Percentiles rank a stretch among this genome's conserved stretches.
Evolutionary conservation across 2,329 filamentous ascomycete species (phyloP).

Genomic region (Annulohypoxylon truncatum): DNA sequence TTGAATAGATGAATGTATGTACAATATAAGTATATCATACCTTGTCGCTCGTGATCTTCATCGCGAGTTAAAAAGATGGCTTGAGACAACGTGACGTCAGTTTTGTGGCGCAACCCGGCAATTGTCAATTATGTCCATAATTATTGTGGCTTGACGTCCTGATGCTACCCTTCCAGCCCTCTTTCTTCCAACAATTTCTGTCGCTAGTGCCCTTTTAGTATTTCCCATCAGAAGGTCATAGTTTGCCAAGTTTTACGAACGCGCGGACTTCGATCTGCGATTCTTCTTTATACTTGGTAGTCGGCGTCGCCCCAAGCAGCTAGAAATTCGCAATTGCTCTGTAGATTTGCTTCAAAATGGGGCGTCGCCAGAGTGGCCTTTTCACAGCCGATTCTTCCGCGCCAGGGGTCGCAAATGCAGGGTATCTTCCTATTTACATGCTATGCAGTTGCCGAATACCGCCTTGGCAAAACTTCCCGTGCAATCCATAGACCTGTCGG

Average conservation of each 20-base stretch:
- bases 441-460: slow-evolving; percentile 32
- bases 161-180: background rate
- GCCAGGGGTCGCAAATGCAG: slow-evolving; percentile 7
- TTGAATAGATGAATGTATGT: background rate
- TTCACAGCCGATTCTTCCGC: slow-evolving; percentile 30
- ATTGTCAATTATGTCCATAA: slow-evolving; percentile 1
- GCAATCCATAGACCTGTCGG: slow-evolving; percentile 14
- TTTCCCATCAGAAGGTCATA: slow-evolving; percentile 1
- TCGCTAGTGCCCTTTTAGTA: slow-evolving; percentile 3
- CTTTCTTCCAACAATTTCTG: background rate
- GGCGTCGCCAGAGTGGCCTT: background rate
- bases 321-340: slow-evolving; percentile 4
- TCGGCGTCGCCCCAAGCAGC: background rate
- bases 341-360: background rate
- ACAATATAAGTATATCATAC: background rate
- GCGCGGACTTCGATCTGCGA: slow-evolving; percentile 6
- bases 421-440: slow-evolving; percentile 5
- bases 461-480: slow-evolving; percentile 32
- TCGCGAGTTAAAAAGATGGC: slow-evolving; percentile 15
- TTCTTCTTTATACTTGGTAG: background rate
- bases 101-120: slow-evolving; percentile 32
- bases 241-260: slow-evolving; percentile 25
- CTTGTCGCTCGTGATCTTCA: slow-evolving; percentile 22
- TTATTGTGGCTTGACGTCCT: slow-evolving; percentile 38
- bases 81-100: slow-evolving; percentile 36